phyloP scores from a whole-genome alignment of 1,139 yeast genomes.

The Protomyces macrosporus region DNA sequence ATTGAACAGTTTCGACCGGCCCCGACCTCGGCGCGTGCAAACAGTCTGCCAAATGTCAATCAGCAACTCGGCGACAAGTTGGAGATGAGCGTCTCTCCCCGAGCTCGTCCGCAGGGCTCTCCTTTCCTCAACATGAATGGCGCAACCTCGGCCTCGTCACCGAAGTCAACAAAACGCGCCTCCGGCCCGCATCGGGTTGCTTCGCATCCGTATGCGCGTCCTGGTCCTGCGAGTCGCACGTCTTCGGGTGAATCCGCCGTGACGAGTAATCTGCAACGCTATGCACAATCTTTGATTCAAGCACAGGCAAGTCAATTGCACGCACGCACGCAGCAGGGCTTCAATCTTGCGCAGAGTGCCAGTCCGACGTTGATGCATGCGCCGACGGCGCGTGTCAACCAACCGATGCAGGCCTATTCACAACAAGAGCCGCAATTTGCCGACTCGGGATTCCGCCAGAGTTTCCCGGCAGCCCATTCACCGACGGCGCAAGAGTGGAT shows the following conservation, averaged over 20 bases:
- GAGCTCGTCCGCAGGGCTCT: background rate
- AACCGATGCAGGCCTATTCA: background rate
- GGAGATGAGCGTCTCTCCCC: background rate
- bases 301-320: conserved; percentile 14
- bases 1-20: background rate
- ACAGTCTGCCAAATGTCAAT: background rate
- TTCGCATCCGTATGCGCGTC: conserved; percentile 16
- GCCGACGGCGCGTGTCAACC: background rate
- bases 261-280: conserved; percentile 6
- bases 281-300: conserved; percentile 17
- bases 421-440: background rate
- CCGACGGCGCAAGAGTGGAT: background rate
- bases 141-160: background rate
- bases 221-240: background rate
- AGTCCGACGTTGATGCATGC: conserved; percentile 1
- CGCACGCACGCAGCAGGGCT: conserved; percentile 2
- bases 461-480: background rate
- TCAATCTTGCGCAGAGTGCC: background rate
- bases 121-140: background rate
- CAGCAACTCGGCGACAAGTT: background rate
- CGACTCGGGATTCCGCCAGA: background rate
- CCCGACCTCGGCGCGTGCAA: background rate
- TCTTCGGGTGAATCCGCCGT: conserved; percentile 1
- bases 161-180: background rate
- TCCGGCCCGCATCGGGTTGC: background rate